Conservation (phyloP, 2,329 filamentous ascomycete species). For the Alternaria sp. region DNA sequence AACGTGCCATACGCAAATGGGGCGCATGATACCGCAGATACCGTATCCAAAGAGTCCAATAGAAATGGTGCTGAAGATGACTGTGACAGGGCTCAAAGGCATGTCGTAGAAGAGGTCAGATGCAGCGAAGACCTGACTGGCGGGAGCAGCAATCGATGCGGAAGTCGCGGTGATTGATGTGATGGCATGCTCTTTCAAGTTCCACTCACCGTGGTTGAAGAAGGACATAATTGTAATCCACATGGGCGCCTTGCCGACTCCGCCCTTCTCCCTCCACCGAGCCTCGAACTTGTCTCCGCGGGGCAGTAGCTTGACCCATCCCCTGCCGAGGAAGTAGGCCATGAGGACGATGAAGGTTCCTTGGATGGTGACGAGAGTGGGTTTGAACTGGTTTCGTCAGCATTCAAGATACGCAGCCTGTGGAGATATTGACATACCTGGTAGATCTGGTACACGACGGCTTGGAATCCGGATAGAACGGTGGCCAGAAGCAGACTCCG, state of each 20-base stretch:
- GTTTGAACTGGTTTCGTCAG: conserved; percentile 20
- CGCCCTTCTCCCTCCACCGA: conserved; percentile 18
- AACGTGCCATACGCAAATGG: conserved; percentile 24
- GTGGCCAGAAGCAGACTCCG: conserved; percentile 17
- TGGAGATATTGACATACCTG: background rate
- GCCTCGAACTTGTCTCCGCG: conserved; percentile 23
- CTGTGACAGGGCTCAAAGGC: conserved; percentile 15
- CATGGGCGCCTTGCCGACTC: conserved; percentile 11
- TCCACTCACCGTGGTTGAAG: conserved; percentile 21
- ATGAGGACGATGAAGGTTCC: conserved; percentile 25
- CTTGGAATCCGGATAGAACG: conserved; percentile 18
- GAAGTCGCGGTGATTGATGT: conserved; percentile 22
- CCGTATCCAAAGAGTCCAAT: conserved; percentile 23
- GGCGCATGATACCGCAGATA: conserved; percentile 21
- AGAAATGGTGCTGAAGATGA: conserved; percentile 23
- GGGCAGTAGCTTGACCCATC: conserved; percentile 17
- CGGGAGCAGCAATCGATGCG: conserved; percentile 21
- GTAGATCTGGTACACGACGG: conserved; percentile 23
- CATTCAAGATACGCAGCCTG: background rate
- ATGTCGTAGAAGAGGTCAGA: conserved; percentile 20
- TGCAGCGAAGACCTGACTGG: conserved; percentile 21
- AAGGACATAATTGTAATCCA: conserved; percentile 21
- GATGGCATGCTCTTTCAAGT: conserved; percentile 20
- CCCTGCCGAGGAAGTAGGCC: conserved; percentile 20
- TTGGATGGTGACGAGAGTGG: conserved; percentile 19